Evolutionary conservation across 2,329 filamentous ascomycete species (phyloP).

Genomic region (Pestalotiopsis sp.): DNA sequence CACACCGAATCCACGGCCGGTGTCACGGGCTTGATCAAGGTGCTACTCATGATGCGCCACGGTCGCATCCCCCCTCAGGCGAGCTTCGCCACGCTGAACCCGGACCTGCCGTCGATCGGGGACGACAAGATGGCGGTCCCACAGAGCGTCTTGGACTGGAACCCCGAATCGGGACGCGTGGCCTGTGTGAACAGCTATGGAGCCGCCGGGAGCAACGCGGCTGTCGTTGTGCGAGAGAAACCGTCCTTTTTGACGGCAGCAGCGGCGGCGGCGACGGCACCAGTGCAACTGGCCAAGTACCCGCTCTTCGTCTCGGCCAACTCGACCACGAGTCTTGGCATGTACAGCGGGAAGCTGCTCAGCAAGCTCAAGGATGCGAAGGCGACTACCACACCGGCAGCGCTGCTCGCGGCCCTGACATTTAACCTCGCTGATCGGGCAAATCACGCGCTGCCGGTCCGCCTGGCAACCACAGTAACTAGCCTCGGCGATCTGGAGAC

Average conservation of each 20-base stretch:
- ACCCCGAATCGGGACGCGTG: neutral
- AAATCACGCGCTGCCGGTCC: slow-evolving; percentile 1
- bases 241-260: neutral
- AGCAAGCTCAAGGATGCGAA: neutral
- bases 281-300: neutral
- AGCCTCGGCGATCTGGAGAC: neutral
- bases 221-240: slow-evolving; percentile 14
- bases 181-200: slow-evolving; percentile 22
- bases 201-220: slow-evolving; percentile 21
- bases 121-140: slow-evolving; percentile 2
- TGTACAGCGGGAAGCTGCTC: slow-evolving; percentile 5
- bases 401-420: neutral
- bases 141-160: neutral
- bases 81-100: slow-evolving; percentile 9
- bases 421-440: slow-evolving; percentile 11
- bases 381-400: neutral
- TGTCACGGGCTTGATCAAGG: slow-evolving; percentile 21
- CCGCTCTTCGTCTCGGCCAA: slow-evolving; percentile 6
- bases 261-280: neutral
- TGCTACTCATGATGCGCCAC: slow-evolving; percentile 20
- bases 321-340: neutral
- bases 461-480: slow-evolving; percentile 1
- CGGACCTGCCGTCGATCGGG: neutral
- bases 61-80: slow-evolving; percentile 19
- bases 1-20: slow-evolving; percentile 23